Base-by-base conservation (phyloP, 2,329 filamentous ascomycete species). In the Cordyceps pruinosa region DNA sequence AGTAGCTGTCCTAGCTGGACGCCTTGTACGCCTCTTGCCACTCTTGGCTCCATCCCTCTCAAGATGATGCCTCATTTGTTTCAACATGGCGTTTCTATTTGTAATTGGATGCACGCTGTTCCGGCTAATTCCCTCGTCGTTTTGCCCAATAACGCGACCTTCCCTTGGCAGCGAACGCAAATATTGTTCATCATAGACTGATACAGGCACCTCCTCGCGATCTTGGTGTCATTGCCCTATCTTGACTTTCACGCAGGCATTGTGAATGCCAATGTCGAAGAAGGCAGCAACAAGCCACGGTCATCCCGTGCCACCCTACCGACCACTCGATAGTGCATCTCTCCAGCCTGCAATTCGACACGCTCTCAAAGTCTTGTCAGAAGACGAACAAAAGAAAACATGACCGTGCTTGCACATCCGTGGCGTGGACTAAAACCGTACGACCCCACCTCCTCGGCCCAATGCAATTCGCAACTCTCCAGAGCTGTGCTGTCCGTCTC, bases 321-420 rank as follows among this genome's bases (percentile, higher is more conserved):
- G n/a, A n/a, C 8, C 23, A 12, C 32, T 17, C 15, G 19, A 32
- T 48, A n/a, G 30, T 25, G n/a, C 44, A 37, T 26, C n/a, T 44
- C 39, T 30, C 26, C 13, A 25, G 35, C 25, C 10, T 46, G 17
- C 41, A 46, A 32, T 19, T 46, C 32, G 39, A 45, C 26, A 34
- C 32, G 39, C 50, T 25, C 28, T n/a, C 37, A n/a, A 30, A 37
- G 28, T 54, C 28, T 45, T 45, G 41, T 42, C 12, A 39, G 28
- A 26, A 26, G 30, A 19, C 17, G 30, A 54, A 12, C 46, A 54
- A 54, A 54, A 54, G 51, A 54, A 54, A 54, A 46, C 51, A 54
- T 37, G 41, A 6, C n/a, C 49, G 12, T 52, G 37, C 35, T 54
- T 35, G 21, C 51, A 35, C 39, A 35, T n/a, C 25, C 49, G 49